Evolutionary conservation across 257 asterid genomes (phyloP), one percentile per base, ranked within the genome.

Genomic region (Jacaranda copaia): DNA sequence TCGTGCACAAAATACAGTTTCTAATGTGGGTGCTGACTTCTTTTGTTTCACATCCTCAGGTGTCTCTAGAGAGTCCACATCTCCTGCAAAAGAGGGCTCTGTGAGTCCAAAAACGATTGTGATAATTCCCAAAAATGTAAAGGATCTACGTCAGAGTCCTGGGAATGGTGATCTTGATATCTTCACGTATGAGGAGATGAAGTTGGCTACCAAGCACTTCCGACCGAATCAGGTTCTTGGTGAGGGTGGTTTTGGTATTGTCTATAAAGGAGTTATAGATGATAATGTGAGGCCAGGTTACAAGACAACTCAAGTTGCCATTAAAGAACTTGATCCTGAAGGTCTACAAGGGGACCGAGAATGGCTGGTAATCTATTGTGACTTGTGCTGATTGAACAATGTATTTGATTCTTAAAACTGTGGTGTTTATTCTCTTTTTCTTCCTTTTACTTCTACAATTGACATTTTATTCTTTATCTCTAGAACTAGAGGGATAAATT

Each of bases 261-360:
- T 95, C 55, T 95, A 93, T 76, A 93, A 89, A 87, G 99, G 98
- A 78, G 88, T 93, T n/a, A 78, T 95, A 57, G 96, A 91, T 73
- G 96, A 85, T 57, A 75, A 75, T 66, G 92, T 93, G 79, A 87
- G 96, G 83, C 81, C 87, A 6, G 96, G 92, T 66, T 88, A 90
- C 79, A 83, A 84, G 82, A 62, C 80, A 46, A 88, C 89, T 0
- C 88, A 68, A 19, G 98, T 95, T 80, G 99, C 99, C 63, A 87
- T 95, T 72, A 95, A 95, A 81, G 97, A 85, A 88, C 97, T 93
- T 72, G 98, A 95, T 78, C 98, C 90, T 14, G 97, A 93, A 89
- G 90, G 99, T 55, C 80, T 84, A 51, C 99, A 93, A 82, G 99
- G 99, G 18, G 97, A 95, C 81, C 82, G 96, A 70, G 99, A 95